Evolutionary conservation across 495 filamentous ascomycete species (phyloP).

Genomic region (Massariosphaeria phaeospora): DNA sequence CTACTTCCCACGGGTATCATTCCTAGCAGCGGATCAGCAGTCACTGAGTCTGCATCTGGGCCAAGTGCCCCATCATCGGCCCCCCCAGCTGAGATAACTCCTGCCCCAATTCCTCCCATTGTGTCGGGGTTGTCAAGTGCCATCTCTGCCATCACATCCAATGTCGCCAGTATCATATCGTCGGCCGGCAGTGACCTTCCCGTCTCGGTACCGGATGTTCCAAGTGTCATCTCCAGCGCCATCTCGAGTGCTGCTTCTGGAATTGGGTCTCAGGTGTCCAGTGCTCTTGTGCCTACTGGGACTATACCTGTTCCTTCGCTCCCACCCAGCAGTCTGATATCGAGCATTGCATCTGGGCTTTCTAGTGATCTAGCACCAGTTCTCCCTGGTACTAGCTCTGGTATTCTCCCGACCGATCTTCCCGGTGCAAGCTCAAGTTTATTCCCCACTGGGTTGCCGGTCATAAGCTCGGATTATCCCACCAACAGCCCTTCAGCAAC

Average conservation of each 20-base stretch:
- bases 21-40: background rate
- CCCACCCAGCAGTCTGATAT: background rate
- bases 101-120: conserved; percentile 6
- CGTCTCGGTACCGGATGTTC: conserved; percentile 6
- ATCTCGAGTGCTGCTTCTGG: background rate
- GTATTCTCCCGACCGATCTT: background rate
- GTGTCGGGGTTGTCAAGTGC: conserved; percentile 11
- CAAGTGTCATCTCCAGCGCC: conserved; percentile 21
- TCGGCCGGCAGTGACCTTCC: conserved; percentile 20
- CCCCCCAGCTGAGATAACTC: too few relatives aligned
- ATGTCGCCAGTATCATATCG: conserved; percentile 22
- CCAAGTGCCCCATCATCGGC: too few relatives aligned
- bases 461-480: too few relatives aligned
- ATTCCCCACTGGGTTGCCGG: too few relatives aligned
- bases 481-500: too few relatives aligned
- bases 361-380: background rate
- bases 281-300: conserved; percentile 18
- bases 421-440: too few relatives aligned
- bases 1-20: background rate
- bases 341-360: background rate
- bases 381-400: background rate
- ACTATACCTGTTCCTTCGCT: background rate
- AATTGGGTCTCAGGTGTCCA: conserved; percentile 14
- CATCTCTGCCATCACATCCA: conserved; percentile 19
- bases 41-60: background rate